Base-by-base conservation (phyloP, 139 green algal genomes). In the Chlamydomonas sphaeroides region DNA sequence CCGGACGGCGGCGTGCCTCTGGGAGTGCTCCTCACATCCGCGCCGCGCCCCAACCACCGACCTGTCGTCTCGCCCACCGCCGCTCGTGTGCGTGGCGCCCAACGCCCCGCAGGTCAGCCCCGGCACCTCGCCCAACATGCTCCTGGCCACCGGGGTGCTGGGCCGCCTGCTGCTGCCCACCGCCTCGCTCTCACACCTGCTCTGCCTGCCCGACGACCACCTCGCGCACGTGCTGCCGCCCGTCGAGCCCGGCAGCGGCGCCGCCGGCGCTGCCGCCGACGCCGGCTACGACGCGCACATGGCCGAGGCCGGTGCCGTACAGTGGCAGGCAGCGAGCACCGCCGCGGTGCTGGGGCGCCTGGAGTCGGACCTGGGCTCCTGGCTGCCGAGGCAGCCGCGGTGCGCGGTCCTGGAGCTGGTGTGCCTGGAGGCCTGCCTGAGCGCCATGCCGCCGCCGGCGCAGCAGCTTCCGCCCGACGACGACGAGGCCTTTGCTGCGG, bases 141-240 rank as follows among this genome's bases (percentile, higher is more conserved):
- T 68, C 35, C 65, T 84, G 33, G 65, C 65, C 26, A 59, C 48
- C 5, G 77, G 77, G 10, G 77, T 84, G 42, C 33, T 75, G 33
- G 35, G 48, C 63, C 77, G 77, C 49, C 63, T 84, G 5, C 25
- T 84, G 53, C 77, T 84, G 63, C 77, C 77, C 41, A 41, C 36
- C 75, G 56, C 33, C 61, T 28, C 42, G 39, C 45, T 56, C 42
- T 82, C 75, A 3, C 39, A 73, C 75, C 30, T 80, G 57, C 38
- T 80, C 39, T 62, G 48, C n/a, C 59, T 70, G 36, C 75, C 75
- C 41, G 75, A 82, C 4, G 75, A 82, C 4, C 26, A 45, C 11
- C 75, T 82, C 4, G 33, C 35, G 0, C 42, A 30, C 17, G 62
- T 72, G 42, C 75, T 82, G 33, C 75, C 62, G 39, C 39, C 73